Conservation (phyloP, 495 filamentous ascomycete species). For the Annulohypoxylon nitens region DNA sequence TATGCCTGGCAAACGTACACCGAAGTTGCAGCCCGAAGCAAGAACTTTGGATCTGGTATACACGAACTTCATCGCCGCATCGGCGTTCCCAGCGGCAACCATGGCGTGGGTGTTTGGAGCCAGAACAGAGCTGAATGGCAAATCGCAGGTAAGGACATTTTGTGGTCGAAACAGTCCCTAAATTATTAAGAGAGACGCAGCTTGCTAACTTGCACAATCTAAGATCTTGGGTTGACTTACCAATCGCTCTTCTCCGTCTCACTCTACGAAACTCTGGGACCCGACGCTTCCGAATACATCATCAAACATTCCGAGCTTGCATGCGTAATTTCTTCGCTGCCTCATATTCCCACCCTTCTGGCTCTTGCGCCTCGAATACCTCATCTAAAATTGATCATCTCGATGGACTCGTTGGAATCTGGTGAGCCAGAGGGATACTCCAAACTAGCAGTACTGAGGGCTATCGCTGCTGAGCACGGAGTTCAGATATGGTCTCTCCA, state of each 20-base stretch:
- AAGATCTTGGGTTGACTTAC: slow-evolving; percentile 92
- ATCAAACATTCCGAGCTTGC: slow-evolving; percentile 86
- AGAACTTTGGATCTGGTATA: slow-evolving; percentile 88
- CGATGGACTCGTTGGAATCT: slow-evolving; percentile 84
- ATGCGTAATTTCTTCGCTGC: slow-evolving; percentile 83
- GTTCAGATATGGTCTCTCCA: slow-evolving; percentile 81
- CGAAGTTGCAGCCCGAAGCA: slow-evolving; percentile 81
- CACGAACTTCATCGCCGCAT: slow-evolving; percentile 82
- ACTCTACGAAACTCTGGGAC: slow-evolving; percentile 94
- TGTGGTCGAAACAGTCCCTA: not conserved
- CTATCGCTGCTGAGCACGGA: slow-evolving; percentile 77
- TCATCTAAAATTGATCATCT: slow-evolving; percentile 87
- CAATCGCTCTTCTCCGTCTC: slow-evolving; percentile 92
- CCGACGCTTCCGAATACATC: slow-evolving; percentile 93
- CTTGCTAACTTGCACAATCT: slow-evolving; percentile 27
- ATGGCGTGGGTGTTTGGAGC: slow-evolving; percentile 92
- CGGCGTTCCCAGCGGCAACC: slow-evolving; percentile 74
- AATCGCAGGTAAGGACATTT: slow-evolving; percentile 74
- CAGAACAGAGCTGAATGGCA: slow-evolving; percentile 99
- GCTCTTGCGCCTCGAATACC: slow-evolving; percentile 85
- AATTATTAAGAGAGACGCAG: not conserved
- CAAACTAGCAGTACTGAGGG: slow-evolving; percentile 81
- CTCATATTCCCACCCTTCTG: slow-evolving; percentile 87
- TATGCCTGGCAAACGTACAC: slow-evolving; percentile 89
- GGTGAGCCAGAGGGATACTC: slow-evolving; percentile 83